A percentile compares a stretch with the other conserved stretches of the same genome.
Conservation (phyloP, 805 yeast species). For the Yamadazyma takamatsuzukensis region DNA sequence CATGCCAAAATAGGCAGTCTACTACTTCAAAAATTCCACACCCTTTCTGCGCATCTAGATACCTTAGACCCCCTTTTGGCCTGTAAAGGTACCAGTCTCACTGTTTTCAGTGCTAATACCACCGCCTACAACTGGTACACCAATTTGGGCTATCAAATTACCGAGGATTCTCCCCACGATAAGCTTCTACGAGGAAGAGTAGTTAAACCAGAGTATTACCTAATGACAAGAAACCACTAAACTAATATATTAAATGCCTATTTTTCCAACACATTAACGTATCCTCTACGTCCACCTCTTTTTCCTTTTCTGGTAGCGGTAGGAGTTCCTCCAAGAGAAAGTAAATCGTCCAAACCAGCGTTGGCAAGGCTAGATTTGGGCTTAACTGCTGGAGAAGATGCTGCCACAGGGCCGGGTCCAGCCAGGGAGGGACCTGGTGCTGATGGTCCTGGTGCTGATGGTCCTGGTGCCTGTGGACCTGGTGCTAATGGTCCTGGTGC, state of each 20-base stretch:
- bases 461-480: neutral
- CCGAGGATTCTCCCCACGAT: conserved; percentile 45
- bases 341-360: conserved; percentile 40
- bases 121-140: conserved; percentile 44
- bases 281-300: conserved; percentile 31
- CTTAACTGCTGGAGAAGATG: conserved; percentile 7
- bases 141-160: conserved; percentile 32
- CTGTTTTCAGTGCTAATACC: conserved; percentile 48
- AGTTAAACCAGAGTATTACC: conserved; percentile 42
- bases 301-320: conserved; percentile 22
- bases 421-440: conserved; percentile 5
- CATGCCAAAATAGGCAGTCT: conserved; percentile 33
- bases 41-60: conserved; percentile 18
- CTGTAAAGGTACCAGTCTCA: conserved; percentile 34
- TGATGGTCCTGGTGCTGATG: conserved; percentile 5
- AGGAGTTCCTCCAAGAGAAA: conserved; percentile 28
- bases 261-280: conserved; percentile 28
- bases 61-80: conserved; percentile 1
- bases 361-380: conserved; percentile 25
- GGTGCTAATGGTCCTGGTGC: conserved; percentile 3
- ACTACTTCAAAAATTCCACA: conserved; percentile 36
- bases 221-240: conserved; percentile 5
- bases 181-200: conserved; percentile 36
- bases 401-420: conserved; percentile 3
- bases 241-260: conserved; percentile 1